Conservation (phyloP, 768 basidiomycete species). For the Psilocybe tampanensis region DNA sequence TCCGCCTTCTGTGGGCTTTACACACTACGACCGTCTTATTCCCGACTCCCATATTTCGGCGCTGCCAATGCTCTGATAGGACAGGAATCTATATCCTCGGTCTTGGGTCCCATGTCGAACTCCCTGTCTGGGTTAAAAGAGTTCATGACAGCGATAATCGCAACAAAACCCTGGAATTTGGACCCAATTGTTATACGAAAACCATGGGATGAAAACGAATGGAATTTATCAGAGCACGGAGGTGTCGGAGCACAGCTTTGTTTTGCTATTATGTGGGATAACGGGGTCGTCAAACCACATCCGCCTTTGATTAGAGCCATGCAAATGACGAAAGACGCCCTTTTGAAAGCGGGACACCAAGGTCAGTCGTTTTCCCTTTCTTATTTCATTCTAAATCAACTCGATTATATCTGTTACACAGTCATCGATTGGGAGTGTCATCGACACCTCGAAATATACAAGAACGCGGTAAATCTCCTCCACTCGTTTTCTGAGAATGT, state of each 20-base stretch:
- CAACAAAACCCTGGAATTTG: slow-evolving; percentile 52
- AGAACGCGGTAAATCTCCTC: slow-evolving; percentile 34
- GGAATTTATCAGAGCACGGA: slow-evolving; percentile 48
- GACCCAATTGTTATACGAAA: slow-evolving; percentile 55
- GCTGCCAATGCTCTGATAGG: slow-evolving; percentile 53
- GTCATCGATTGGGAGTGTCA: slow-evolving; percentile 69
- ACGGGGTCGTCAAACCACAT: slow-evolving; percentile 47
- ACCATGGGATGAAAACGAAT: slow-evolving; percentile 47
- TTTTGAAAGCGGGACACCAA: slow-evolving; percentile 52
- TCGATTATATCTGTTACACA: slow-evolving; percentile 22
- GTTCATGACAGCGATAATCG: slow-evolving; percentile 55
- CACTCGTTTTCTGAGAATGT: not conserved
- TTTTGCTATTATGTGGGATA: slow-evolving; percentile 55
- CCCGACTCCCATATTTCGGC: slow-evolving; percentile 56
- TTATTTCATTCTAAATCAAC: not conserved
- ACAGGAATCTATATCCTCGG: slow-evolving; percentile 58
- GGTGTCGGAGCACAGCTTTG: slow-evolving; percentile 42
- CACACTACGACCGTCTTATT: slow-evolving; percentile 57
- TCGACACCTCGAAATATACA: slow-evolving; percentile 53
- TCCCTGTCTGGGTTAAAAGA: slow-evolving; percentile 51
- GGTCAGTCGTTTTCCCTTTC: slow-evolving; percentile 25
- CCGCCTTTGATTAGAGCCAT: slow-evolving; percentile 58
- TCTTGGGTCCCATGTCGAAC: slow-evolving; percentile 59
- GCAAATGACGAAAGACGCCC: slow-evolving; percentile 42
- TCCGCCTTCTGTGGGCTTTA: slow-evolving; percentile 59